Conservation (phyloP, 2,329 filamentous ascomycete species). For the Raffaelea ambrosiae region DNA sequence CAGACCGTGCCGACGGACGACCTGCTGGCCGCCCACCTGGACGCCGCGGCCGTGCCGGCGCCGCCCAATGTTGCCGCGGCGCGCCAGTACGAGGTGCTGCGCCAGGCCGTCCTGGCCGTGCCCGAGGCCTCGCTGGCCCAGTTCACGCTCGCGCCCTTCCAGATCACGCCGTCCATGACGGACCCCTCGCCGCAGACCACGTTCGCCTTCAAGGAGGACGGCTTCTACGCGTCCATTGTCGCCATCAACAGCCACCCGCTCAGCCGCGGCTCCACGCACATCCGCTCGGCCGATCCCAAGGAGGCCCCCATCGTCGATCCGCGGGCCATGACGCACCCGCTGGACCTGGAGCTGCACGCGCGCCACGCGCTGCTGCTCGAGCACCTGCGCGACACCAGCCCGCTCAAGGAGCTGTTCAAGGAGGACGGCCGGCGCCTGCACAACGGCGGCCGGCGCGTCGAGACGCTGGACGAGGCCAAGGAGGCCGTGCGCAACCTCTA, state of each 20-base stretch:
- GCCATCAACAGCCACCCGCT: slow-evolving; percentile 54
- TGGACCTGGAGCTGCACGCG: slow-evolving; percentile 46
- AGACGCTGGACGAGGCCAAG: slow-evolving; percentile 16
- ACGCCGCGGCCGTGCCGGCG: not conserved
- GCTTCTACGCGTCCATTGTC: slow-evolving; percentile 46
- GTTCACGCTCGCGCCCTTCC: slow-evolving; percentile 1
- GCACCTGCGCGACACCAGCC: slow-evolving; percentile 12
- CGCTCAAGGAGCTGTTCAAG: slow-evolving; percentile 10
- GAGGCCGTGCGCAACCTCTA: slow-evolving; percentile 13
- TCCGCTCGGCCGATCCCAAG: slow-evolving; percentile 31
- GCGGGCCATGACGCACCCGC: slow-evolving; percentile 44
- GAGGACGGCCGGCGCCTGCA: not conserved
- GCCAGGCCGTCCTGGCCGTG: not conserved
- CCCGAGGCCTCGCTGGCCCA: not conserved
- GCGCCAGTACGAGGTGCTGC: not conserved
- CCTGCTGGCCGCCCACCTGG: not conserved
- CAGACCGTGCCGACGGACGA: not conserved
- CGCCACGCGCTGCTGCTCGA: slow-evolving; percentile 34
- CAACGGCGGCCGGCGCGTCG: not conserved
- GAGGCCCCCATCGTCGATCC: slow-evolving; percentile 37
- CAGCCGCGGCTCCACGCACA: slow-evolving; percentile 51
- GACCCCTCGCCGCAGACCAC: slow-evolving; percentile 5
- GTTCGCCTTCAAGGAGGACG: slow-evolving; percentile 13
- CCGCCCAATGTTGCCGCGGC: not conserved
- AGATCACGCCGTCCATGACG: slow-evolving; percentile 1